Base-by-base conservation (phyloP, 1,284 basidiomycete species). In the Polyporus tsugae region DNA sequence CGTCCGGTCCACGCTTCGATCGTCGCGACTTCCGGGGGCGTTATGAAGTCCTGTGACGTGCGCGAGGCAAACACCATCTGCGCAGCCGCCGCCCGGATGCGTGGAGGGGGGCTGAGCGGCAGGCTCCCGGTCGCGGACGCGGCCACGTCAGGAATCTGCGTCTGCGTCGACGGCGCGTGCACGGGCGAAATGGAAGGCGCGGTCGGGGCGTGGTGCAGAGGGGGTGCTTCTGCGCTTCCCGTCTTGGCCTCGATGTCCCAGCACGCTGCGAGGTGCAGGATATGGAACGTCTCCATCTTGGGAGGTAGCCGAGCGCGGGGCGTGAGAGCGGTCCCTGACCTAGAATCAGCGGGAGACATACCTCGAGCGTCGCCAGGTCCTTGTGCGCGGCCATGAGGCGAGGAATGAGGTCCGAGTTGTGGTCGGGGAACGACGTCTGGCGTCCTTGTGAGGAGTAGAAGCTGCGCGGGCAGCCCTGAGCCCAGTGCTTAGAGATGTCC, bases 11-110 rank as follows among this genome's bases (percentile, higher is more conserved):
- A 93, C 49, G 80, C 79, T 77, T 95, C 93, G n/a, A 91, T 77
- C 63, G 83, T 80, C 19, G 81, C 80, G 44, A 94, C 93, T 68
- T 88, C 82, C 46, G 87, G 82, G 6, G 94, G 94, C 4, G 88
- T 88, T 73, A 95, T 95, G 75, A 95, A 95, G 64, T 86, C 91
- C 70, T 84, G 85, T n/a, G 91, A 92, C 46, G 83, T 85, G 55
- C 94, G 87, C 60, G 90, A 87, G n/a, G 94, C 94, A 75, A 94
- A 95, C 25, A 95, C 88, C 88, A 95, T 94, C 70, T 95, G 94
- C 19, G 89, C 88, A 17, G 91, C 91, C 7, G 93, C 92, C 2
- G 91, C 93, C 70, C 87, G 85, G 75, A 95, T 94, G 52, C 75
- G 81, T 75, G 55, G 86, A 36, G 61, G 82, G 72, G 69, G 78